Evolutionary conservation across 176 grass and related monocot genomes (phyloP), one percentile per base, ranked within the genome.

Genomic region (Oryza australiensis): DNA sequence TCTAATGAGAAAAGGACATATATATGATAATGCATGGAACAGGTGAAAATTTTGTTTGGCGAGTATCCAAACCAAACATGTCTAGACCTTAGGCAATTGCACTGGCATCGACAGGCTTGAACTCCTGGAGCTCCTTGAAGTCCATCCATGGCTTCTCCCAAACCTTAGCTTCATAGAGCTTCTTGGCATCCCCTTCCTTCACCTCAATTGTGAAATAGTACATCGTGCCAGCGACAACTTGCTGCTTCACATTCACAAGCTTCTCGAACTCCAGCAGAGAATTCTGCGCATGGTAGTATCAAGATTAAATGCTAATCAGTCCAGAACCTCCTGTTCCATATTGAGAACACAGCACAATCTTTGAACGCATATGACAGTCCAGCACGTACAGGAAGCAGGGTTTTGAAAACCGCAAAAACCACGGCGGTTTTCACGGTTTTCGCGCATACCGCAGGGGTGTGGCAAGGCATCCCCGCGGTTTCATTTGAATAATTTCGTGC

Each of bases 151-250:
- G 72, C 68, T 97, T 90, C 62, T 91, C 94, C 94, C 89, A 92
- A 12, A 97, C 74, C 79, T 90, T 92, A 24, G 94, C 94, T 79
- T 97, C 94, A 37, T 91, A 85, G 59, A 94, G 57, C 53, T 91
- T 94, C 73, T 86, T 94, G 64, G 26, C 27, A 14, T 75, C 85
- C 4, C 81, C 70, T 43, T 93, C 91, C 43, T 81, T 85, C 27
- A 60, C 91, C 66, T 93, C 84, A 46, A 97, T 20, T 0, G 91
- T 94, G 18, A 97, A 34, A 69, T 91, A 79, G 75, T 94, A 83
- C 78, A 94, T 81, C 13, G 33, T 64, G 53, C 94, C 94, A 46
- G 94, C 42, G 57, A 97, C 94, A 18, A 89, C 87, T 73, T 94
- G 91, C 35, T 66, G 20, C 81, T 72, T 93, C 60, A 89, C 81